Base-by-base conservation (phyloP, 768 basidiomycete genomes). In the Kwoniella dendrophila region DNA sequence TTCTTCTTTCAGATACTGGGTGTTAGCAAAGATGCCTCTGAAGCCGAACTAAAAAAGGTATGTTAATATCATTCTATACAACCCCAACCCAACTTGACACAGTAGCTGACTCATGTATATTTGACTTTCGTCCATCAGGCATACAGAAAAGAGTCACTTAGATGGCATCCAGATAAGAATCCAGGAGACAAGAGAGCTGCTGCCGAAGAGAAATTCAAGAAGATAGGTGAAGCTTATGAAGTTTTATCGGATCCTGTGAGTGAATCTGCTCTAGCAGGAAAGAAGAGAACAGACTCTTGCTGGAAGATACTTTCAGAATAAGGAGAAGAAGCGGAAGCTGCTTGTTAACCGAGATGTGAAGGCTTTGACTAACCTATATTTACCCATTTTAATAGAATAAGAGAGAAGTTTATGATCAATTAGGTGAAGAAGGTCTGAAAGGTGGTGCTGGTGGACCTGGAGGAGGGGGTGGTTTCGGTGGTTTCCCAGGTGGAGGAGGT, bases 181-280 rank as follows among this genome's bases (percentile, higher is more conserved):
- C 67, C 73, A 4, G 81, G 81, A 7, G 77, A 80, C 56, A 90
- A 90, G 29, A 88, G 89, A 51, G 93, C 93, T 68, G 88, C 87
- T 67, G 89, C 95, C 0, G 87, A 85, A 2, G 83, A 85, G 78
- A 95, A 90, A 80, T 98, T 99, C 80, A 94, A 99, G 81, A 86
- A 94, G 89, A 85, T 97, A 47, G 90, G 90, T 32, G 95, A 97
- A 82, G 94, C 92, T 0, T 98, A 95, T 71, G 95, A 98, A 76
- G 93, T 95, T 29, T 86, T 98, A 58, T 90, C 85, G 52, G 92
- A 96, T 80, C 62, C 72, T 5, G 78, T 79, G 40, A 70, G 78
- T 73, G 29, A 1, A 4, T 18, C 16, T 6, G 14, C 43, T 16
- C n/a, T 44, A 8, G 2, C 22, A 24, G 6, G 38, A 34, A 7